Evolutionary conservation across 441 rosid genomes (phyloP).

Genomic region (California macrophylla): DNA sequence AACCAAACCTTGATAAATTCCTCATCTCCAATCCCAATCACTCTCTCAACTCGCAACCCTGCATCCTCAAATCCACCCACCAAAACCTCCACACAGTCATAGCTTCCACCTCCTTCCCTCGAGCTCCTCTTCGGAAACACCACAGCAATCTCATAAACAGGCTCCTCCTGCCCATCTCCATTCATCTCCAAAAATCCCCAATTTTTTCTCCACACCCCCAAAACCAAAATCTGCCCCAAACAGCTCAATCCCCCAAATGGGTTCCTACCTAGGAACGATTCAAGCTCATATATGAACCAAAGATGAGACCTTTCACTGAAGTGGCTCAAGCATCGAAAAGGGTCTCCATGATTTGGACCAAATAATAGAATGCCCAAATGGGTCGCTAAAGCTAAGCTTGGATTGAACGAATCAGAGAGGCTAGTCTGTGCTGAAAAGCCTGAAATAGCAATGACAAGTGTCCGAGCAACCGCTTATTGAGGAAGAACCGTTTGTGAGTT

Average conservation of each 20-base stretch:
- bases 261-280: not conserved
- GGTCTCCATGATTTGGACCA: constrained; percentile 7
- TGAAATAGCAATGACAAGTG: constrained; percentile 16
- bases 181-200: constrained; percentile 30
- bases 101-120: constrained; percentile 28
- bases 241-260: constrained; percentile 1
- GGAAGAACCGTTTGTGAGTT: too few relatives aligned
- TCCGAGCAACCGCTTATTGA: not conserved
- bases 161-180: constrained; percentile 37
- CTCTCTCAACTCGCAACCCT: constrained; percentile 53
- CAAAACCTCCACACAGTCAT: constrained; percentile 59
- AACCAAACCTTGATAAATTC: constrained; percentile 52
- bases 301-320: not conserved
- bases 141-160: constrained; percentile 57
- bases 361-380: not conserved
- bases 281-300: not conserved
- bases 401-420: not conserved
- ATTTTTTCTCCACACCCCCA: not conserved
- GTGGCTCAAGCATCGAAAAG: constrained; percentile 15
- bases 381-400: not conserved
- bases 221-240: not conserved
- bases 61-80: constrained; percentile 44
- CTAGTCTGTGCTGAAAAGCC: not conserved
- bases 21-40: constrained; percentile 60
- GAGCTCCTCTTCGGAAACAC: constrained; percentile 35